phyloP scores from a whole-genome alignment of 345 rosid species.

The Populus alba region DNA sequence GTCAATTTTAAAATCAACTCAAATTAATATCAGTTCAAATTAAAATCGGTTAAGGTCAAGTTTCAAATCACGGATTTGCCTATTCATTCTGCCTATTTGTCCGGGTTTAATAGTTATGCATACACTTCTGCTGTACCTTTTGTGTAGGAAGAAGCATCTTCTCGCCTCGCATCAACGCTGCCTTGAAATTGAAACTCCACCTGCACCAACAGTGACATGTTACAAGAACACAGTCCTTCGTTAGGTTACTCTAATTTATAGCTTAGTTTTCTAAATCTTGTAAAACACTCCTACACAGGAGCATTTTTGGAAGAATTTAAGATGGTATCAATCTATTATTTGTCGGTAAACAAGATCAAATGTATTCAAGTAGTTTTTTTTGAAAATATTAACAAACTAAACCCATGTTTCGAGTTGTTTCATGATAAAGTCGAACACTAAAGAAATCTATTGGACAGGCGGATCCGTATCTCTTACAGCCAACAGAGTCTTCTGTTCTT shows the following conservation, averaged over 20 bases:
- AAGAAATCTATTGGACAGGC: background rate
- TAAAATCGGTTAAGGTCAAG: too few species aligned
- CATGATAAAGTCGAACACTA: background rate
- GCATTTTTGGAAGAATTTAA: background rate
- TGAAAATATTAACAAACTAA: too few species aligned
- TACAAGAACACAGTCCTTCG: constrained; percentile 13
- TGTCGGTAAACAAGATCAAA: too few species aligned
- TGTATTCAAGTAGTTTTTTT: too few species aligned
- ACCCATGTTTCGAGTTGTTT: background rate
- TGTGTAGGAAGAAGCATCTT: constrained; percentile 84
- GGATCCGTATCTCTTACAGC: constrained; percentile 16
- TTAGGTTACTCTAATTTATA: background rate
- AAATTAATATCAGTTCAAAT: too few species aligned
- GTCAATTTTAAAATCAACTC: too few species aligned
- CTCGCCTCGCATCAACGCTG: constrained; percentile 53
- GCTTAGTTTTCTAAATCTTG: constrained; percentile 2
- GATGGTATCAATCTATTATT: background rate
- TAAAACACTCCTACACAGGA: background rate
- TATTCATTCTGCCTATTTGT: too few species aligned
- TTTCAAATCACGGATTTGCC: too few species aligned
- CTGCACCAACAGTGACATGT: constrained; percentile 40
- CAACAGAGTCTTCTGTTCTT: constrained; percentile 2
- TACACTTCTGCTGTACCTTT: constrained; percentile 50
- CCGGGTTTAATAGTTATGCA: background rate
- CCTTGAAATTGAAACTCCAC: constrained; percentile 84